Evolutionary conservation across 495 filamentous ascomycete species (phyloP).

Genomic region (Staphylotrichum tortipilum): DNA sequence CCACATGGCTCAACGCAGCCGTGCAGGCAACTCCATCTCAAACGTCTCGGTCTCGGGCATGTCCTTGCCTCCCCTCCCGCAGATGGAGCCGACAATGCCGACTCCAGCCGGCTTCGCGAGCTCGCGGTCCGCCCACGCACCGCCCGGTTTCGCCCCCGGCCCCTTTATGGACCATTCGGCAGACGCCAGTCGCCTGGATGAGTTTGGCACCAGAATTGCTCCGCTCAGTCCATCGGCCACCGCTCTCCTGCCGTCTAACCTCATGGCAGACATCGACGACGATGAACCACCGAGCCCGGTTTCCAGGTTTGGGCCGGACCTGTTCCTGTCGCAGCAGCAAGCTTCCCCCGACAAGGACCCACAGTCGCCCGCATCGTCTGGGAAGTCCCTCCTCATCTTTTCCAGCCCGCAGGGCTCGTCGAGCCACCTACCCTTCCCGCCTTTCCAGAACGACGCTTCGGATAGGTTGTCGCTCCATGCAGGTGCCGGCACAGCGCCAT

Average conservation of each 20-base stretch:
- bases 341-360: conserved; percentile 44
- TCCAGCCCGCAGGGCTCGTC: conserved; percentile 58
- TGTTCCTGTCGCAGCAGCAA: conserved; percentile 23
- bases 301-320: conserved; percentile 30
- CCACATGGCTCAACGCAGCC: conserved; percentile 45
- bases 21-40: conserved; percentile 49
- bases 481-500: conserved; percentile 9
- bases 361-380: conserved; percentile 64
- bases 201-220: conserved; percentile 41
- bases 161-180: conserved; percentile 43
- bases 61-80: conserved; percentile 31
- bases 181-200: conserved; percentile 33
- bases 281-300: conserved; percentile 53
- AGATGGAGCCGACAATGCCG: conserved; percentile 29
- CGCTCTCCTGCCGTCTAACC: conserved; percentile 66
- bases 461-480: conserved; percentile 30
- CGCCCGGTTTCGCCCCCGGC: conserved; percentile 42
- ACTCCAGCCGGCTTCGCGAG: conserved; percentile 28
- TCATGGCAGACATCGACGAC: conserved; percentile 61
- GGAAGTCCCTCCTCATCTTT: conserved; percentile 53
- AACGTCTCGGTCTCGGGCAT: conserved; percentile 31
- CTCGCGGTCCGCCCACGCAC: conserved; percentile 32
- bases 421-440: conserved; percentile 46
- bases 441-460: conserved; percentile 31
- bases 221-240: conserved; percentile 78